phyloP scores from a whole-genome alignment of 176 grass and related monocot genomes.

The maize (Zea mays) region Zm-B73-REFERENCE-NAM-5.0 NC_050097.1:198335001-198335500 shows the following conservation, averaged over 20 bases:
- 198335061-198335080: slow-evolving; percentile 14
- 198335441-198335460: no score
- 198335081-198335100: neutral
- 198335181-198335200: slow-evolving; percentile 7
- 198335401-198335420: no score
- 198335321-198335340: no score
- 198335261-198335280: slow-evolving; percentile 5
- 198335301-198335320: no score
- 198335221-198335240: neutral
- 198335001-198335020: neutral
- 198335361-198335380: no score
- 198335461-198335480: no score
- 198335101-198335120: neutral
- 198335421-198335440: no score
- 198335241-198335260: neutral
- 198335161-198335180: neutral
- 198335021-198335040: neutral
- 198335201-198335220: neutral
- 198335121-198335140: slow-evolving; percentile 29
- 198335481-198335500: no score
- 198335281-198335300: neutral
- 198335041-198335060: neutral
- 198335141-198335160: neutral
- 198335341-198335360: no score
- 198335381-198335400: no score